phyloP scores from a whole-genome alignment of 2,329 filamentous ascomycete genomes.

The Atkinsonella texensis region DNA sequence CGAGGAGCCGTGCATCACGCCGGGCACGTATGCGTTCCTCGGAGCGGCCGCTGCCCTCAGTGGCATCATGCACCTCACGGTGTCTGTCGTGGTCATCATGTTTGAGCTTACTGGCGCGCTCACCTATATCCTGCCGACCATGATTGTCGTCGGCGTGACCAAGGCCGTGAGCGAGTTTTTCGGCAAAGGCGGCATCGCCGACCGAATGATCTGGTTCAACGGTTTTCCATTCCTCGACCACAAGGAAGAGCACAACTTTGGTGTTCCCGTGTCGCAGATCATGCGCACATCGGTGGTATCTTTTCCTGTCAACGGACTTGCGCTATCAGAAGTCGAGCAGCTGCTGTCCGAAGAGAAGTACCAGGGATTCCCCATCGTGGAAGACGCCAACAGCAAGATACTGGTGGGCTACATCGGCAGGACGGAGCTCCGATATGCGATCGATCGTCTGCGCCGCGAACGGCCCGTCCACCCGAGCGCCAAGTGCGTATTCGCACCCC shows the following conservation, averaged over 20 bases:
- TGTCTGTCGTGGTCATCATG: constrained; percentile 98
- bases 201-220: constrained; percentile 98
- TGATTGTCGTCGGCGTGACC: constrained; percentile 96
- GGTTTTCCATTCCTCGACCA: constrained; percentile 94
- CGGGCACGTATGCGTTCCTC: constrained; percentile 91
- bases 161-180: constrained; percentile 87
- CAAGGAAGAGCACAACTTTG: constrained; percentile 95
- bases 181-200: constrained; percentile 92
- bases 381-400: constrained; percentile 55
- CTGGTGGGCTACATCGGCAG: constrained; percentile 87
- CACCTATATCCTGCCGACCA: constrained; percentile 93
- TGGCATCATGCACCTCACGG: constrained; percentile 96
- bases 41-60: constrained; percentile 84
- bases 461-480: constrained; percentile 54
- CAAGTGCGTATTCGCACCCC: constrained; percentile 58
- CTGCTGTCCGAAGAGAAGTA: constrained; percentile 69
- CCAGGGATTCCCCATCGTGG: constrained; percentile 87
- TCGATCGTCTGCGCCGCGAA: constrained; percentile 65
- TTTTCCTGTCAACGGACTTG: constrained; percentile 62
- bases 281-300: constrained; percentile 72
- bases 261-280: constrained; percentile 79
- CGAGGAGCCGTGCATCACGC: constrained; percentile 91
- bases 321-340: constrained; percentile 63
- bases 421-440: constrained; percentile 82
- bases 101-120: constrained; percentile 96